Base-by-base conservation (phyloP, 108 stramenopile species). In the Nitzschia putrida region DNA sequence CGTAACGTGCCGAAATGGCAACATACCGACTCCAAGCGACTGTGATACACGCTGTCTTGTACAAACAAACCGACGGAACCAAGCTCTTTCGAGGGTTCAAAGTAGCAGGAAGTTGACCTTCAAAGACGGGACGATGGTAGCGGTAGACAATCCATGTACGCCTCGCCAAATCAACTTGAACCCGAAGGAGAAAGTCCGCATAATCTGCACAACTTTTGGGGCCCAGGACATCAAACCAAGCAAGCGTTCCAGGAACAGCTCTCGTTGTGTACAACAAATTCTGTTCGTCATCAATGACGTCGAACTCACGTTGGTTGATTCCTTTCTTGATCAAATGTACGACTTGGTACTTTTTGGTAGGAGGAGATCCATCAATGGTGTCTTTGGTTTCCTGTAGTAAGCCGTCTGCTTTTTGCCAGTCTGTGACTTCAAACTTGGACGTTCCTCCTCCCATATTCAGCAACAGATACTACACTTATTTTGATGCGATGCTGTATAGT, bases 211-310 rank as follows among this genome's bases (percentile, higher is more conserved):
- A 24, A 53, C 43, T 52, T 18, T 29, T 40, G 6, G 50, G 52
- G 0, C 64, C 51, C 59, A 78, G 26, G 4, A 83, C 74, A 76
- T 83, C 83, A 50, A 83, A 83, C 69, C 83, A 76, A 20, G 71
- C 65, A 5, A 83, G 25, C 0, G 78, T 79, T 58, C 83, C 83
- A 34, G 70, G 69, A 18, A 83, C 78, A 16, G 61, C 65, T 34
- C 61, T 26, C 0, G 83, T 79, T 8, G 71, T 63, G 41, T 76
- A 83, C 41, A 83, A 21, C 1, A 81, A 5, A 39, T 70, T 58
- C 22, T 78, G 72, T 0, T 66, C 52, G 18, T 18, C 21, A 50
- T 79, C 83, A 3, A 61, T 41, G 3, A 83, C 50, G 51, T 83
- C 75, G 54, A 76, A 83, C 18, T 76, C 83, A 26, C 83, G 59